Evolutionary conservation across 768 basidiomycete genomes (phyloP), one percentile per base, ranked within the genome.

Genomic region (Leccinum subtestaceum): DNA sequence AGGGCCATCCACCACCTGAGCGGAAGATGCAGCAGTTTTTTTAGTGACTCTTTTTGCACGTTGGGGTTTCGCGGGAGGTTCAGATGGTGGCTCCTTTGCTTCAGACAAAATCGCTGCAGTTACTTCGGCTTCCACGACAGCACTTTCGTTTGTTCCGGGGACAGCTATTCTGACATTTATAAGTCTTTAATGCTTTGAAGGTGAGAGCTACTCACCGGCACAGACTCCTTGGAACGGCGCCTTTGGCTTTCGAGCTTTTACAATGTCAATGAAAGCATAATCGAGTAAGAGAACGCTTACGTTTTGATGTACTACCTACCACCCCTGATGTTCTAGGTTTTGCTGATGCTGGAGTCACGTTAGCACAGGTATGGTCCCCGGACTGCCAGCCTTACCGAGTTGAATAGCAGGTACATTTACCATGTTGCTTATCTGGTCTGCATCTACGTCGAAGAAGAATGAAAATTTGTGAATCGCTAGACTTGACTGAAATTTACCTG

Each of bases 151-250:
- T 12, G 68, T 68, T 23, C 27, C 45, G 36, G 59, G 60, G 19
- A 60, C 54, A 46, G 52, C 70, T 70, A 67, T 56, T 31, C 72
- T 70, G 55, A 61, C 52, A 56, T 60, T 60, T 43, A 61, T 69
- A 55, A 64, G 66, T 56, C 32, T 60, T 60, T 50, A 59, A 61
- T 32, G 51, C 23, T 43, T 52, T 12, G 2, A 53, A 60, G 23
- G 32, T n/a, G 17, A 54, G 56, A n/a, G 53, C 25, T 52, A 25
- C 66, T 66, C 51, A 65, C 66, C 10, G 29, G 63, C 62, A 61
- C 62, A 66, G 43, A 7, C 57, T 36, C 57, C 58, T 12, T 32
- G 31, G 0, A 54, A 23, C 15, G 12, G 6, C 13, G 38, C 5
- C 25, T 38, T 58, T 52, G 6, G 17, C 21, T 51, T 48, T 47